A percentile compares a stretch with the other conserved stretches of the same genome.
These are phyloP conservation scores for Uncinocarpus reesii DNA, from an alignment of 2,329 filamentous ascomycete species.

Conservation along the genomic window DNA sequence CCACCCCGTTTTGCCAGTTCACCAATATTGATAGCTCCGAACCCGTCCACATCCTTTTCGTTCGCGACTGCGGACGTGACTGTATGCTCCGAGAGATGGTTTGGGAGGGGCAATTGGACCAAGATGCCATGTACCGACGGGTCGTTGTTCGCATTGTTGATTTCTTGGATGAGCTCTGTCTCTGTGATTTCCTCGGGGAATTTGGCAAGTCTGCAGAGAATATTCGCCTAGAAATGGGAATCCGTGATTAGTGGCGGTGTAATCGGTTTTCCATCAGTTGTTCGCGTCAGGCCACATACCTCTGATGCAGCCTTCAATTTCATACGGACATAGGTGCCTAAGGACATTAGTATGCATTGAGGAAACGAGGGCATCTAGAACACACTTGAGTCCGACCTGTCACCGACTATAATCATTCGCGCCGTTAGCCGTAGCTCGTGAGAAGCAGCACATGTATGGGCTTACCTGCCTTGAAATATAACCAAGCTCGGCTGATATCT, in stretches of 20 bases:
- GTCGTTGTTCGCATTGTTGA: slow-evolving; percentile 77
- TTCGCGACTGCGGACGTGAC: slow-evolving; percentile 84
- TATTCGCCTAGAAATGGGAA: slow-evolving; percentile 58
- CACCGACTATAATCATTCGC: slow-evolving; percentile 55
- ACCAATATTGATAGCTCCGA: slow-evolving; percentile 87
- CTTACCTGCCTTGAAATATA: slow-evolving; percentile 71
- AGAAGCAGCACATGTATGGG: too few species aligned
- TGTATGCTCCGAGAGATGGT: slow-evolving; percentile 78
- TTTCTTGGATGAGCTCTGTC: slow-evolving; percentile 72
- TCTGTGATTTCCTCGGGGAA: slow-evolving; percentile 73
- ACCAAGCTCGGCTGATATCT: slow-evolving; percentile 81
- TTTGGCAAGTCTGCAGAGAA: slow-evolving; percentile 75
- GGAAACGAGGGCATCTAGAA: slow-evolving; percentile 16
- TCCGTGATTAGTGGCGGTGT: slow-evolving; percentile 6
- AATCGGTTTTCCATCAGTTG: background rate
- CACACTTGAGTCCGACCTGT: slow-evolving; percentile 84
- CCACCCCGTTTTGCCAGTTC: slow-evolving; percentile 94
- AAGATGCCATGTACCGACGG: slow-evolving; percentile 78
- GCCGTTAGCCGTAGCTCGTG: slow-evolving; percentile 4
- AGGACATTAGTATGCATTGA: slow-evolving; percentile 20
- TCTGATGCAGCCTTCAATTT: slow-evolving; percentile 95
- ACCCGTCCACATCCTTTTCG: slow-evolving; percentile 97
- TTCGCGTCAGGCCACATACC: slow-evolving; percentile 40
- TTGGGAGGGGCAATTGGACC: slow-evolving; percentile 83
- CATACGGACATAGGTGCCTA: slow-evolving; percentile 98